A percentile compares a stretch with the other conserved stretches of the same genome.
These are phyloP conservation scores for Metschnikowia borealis DNA, from an alignment of 805 yeast species.

Conservation along the genomic window DNA sequence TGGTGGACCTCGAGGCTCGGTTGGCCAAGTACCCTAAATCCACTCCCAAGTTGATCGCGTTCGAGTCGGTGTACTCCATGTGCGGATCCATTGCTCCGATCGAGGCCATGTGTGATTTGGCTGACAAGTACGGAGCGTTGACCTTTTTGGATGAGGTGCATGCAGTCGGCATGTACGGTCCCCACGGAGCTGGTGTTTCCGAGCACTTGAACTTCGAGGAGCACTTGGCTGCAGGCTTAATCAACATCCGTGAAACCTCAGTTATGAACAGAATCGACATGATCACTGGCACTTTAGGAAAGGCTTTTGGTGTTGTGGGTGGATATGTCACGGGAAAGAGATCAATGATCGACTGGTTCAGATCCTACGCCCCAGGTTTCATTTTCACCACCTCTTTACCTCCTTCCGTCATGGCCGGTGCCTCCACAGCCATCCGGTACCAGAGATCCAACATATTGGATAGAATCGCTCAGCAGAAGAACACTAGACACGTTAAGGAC, in stretches of 20 bases:
- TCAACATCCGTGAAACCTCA: constrained; percentile 38
- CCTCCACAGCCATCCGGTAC: constrained; percentile 79
- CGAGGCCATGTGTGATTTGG: constrained; percentile 86
- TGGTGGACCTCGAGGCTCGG: constrained; percentile 74
- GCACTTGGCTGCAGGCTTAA: constrained; percentile 66
- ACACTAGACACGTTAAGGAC: constrained; percentile 80
- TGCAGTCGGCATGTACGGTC: constrained; percentile 98
- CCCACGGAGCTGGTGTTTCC: constrained; percentile 99
- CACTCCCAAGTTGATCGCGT: constrained; percentile 93
- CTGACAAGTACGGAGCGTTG: constrained; percentile 95
- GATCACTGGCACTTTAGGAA: constrained; percentile 96
- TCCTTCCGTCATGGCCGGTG: constrained; percentile 97
- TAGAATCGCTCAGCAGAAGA: constrained; percentile 79
- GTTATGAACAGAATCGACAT: constrained; percentile 89
- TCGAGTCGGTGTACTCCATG: constrained; percentile 97
- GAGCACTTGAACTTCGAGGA: constrained; percentile 90
- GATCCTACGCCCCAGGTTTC: constrained; percentile 96
- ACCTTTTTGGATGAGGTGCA: constrained; percentile 98
- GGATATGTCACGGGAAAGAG: constrained; percentile 93
- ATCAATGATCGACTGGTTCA: constrained; percentile 85
- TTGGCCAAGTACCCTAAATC: constrained; percentile 77
- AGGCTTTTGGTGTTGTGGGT: constrained; percentile 95
- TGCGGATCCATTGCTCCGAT: constrained; percentile 97
- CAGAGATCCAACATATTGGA: constrained; percentile 74
- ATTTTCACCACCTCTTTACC: constrained; percentile 96